These are phyloP conservation scores for Sarocladiaceae sp. DNA, from an alignment of 2,329 filamentous ascomycete species.

Conservation along the genomic window DNA sequence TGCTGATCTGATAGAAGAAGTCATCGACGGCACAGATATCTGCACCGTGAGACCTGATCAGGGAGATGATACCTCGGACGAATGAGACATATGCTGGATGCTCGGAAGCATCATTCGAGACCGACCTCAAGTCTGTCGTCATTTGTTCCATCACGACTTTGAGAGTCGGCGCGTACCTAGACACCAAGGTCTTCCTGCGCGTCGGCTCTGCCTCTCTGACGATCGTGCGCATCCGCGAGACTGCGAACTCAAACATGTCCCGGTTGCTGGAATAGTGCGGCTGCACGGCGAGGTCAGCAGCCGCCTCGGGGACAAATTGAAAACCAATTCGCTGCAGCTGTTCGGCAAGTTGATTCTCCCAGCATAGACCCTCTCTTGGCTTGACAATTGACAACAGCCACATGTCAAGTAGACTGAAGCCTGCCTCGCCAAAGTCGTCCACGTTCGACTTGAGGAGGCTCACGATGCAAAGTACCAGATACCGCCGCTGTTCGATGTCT, in stretches of 20 bases:
- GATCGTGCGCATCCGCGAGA: constrained; percentile 46
- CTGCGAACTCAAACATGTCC: constrained; percentile 43
- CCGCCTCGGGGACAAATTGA: constrained; percentile 37
- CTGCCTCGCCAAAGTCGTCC: constrained; percentile 42
- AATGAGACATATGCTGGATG: constrained; percentile 48
- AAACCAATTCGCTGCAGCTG: constrained; percentile 37
- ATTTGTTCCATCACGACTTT: constrained; percentile 50
- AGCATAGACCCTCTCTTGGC: constrained; percentile 39
- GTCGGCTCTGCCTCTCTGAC: constrained; percentile 34
- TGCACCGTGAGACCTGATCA: constrained; percentile 50
- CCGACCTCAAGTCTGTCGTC: constrained; percentile 41
- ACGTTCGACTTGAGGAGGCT: constrained; percentile 45
- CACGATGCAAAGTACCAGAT: constrained; percentile 47
- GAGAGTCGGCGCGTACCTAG: constrained; percentile 39
- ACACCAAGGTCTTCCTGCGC: constrained; percentile 30
- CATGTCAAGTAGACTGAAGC: constrained; percentile 42
- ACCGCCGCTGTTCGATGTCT: constrained; percentile 33
- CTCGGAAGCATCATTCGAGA: constrained; percentile 30
- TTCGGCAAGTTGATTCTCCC: constrained; percentile 46
- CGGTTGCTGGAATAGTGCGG: constrained; percentile 46
- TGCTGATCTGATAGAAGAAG: constrained; percentile 54
- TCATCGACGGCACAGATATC: constrained; percentile 50
- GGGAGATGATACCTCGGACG: constrained; percentile 45
- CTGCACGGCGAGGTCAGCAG: constrained; percentile 28
- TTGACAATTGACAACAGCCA: constrained; percentile 51